Evolutionary conservation across 2,329 filamentous ascomycete species (phyloP).

Genomic region (Colletotrichum sp.): DNA sequence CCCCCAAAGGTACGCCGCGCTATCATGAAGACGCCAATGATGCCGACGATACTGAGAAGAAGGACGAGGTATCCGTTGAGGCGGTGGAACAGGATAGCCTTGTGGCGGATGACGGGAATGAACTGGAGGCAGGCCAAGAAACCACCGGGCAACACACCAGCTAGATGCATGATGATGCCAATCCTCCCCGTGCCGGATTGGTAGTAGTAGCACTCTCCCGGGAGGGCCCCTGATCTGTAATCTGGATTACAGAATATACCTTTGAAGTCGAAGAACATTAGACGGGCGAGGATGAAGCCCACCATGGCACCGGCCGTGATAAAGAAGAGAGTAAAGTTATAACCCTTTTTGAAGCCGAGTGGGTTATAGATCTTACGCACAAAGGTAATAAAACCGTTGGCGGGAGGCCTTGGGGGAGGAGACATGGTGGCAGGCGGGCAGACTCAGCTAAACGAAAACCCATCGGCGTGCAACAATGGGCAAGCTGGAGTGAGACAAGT

Average conservation of each 20-base stretch:
- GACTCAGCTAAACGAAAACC: neutral
- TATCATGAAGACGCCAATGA: slow-evolving; percentile 59
- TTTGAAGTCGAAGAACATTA: slow-evolving; percentile 51
- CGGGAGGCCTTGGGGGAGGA: slow-evolving; percentile 4
- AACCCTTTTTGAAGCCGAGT: slow-evolving; percentile 60
- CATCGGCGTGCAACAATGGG: neutral
- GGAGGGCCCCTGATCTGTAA: slow-evolving; percentile 24
- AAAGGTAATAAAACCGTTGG: slow-evolving; percentile 23
- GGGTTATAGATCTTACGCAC: slow-evolving; percentile 41
- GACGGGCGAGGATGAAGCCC: slow-evolving; percentile 52
- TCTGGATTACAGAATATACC: slow-evolving; percentile 35
- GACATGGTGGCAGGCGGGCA: neutral
- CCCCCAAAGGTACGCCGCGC: slow-evolving; percentile 58
- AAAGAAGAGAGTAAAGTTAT: slow-evolving; percentile 62
- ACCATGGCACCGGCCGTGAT: slow-evolving; percentile 50
- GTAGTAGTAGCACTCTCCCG: slow-evolving; percentile 45
- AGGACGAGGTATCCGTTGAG: slow-evolving; percentile 63
- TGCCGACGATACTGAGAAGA: slow-evolving; percentile 48
- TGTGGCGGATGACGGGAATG: slow-evolving; percentile 50
- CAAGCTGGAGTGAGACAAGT: neutral
- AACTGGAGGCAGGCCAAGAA: slow-evolving; percentile 54
- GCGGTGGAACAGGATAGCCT: slow-evolving; percentile 58
- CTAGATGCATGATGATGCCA: slow-evolving; percentile 52
- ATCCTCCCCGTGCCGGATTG: slow-evolving; percentile 29
- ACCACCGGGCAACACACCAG: slow-evolving; percentile 47